Evolutionary conservation across 345 rosid species (phyloP).

Genomic region (Citrus medica): DNA sequence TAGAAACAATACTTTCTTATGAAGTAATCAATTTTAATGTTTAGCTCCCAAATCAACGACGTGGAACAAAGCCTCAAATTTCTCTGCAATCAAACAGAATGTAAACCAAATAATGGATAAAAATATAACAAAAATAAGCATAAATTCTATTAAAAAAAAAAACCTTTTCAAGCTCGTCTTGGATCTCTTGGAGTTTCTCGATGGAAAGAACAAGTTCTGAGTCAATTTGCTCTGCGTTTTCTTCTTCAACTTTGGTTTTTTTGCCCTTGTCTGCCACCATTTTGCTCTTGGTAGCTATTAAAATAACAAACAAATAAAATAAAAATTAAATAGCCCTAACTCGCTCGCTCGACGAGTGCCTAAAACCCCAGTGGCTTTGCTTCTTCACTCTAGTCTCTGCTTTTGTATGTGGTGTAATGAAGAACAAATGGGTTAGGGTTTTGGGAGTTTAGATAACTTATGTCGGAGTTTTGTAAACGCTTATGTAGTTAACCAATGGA

Average conservation of each 20-base stretch:
- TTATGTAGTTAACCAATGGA: not conserved
- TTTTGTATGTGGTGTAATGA: conserved; percentile 12
- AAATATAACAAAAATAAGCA: not conserved
- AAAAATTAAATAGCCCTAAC: conserved; percentile 13
- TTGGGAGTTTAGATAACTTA: conserved; percentile 43
- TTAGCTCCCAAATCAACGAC: not conserved
- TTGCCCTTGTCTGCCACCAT: conserved; percentile 88
- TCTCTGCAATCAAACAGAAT: conserved; percentile 2
- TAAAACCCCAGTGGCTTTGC: conserved; percentile 42
- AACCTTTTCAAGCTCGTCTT: conserved; percentile 96
- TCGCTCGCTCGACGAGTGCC: conserved; percentile 10
- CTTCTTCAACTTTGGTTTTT: conserved; percentile 75
- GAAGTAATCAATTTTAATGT: not conserved
- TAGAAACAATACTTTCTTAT: not conserved
- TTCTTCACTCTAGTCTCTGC: not conserved
- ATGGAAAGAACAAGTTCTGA: conserved; percentile 78
- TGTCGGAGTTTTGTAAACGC: not conserved
- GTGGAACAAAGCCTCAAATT: not conserved
- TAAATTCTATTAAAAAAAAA: not conserved
- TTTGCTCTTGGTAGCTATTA: conserved; percentile 5
- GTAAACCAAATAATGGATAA: not conserved
- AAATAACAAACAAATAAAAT: not conserved
- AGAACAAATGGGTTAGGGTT: conserved; percentile 54
- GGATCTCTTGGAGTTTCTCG: conserved; percentile 95
- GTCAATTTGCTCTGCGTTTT: conserved; percentile 63